Base-by-base conservation (phyloP, 2,329 filamentous ascomycete genomes). In the Fusarium guadeloupense region DNA sequence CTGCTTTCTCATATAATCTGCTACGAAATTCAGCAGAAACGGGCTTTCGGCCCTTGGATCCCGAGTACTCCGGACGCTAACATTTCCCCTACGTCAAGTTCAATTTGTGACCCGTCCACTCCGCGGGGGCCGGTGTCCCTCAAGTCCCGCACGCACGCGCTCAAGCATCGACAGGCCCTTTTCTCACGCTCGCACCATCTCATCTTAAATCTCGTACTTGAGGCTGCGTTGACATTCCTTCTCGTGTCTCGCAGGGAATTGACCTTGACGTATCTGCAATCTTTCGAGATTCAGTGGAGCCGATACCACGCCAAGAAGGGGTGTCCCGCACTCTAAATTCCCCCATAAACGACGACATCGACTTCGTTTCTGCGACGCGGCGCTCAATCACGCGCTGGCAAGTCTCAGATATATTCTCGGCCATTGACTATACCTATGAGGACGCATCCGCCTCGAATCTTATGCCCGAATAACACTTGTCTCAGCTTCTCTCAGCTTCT, bases 381-480 rank as follows among this genome's bases (percentile, higher is more conserved):
- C 50, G 62, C 38, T 56, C 49, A 33, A 39, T 64, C 46, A 56
- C 67, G 54, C 64, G 51, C 60, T 38, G 46, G 55, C 56, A 54
- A 37, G 19, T 52, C 41, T 54, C 52, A 43, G 30, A 37, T 46
- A 57, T 46, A 31, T 50, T 45, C 16, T 47, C 50, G 43, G 35
- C 30, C 39, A 26, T 51, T 65, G n/a, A n/a, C n/a, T n/a, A n/a
- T 39, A 67, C 56, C 43, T 67, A 70, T 70, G 68, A 69, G 62
- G 45, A 35, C 52, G 23, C 68, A 64, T 55, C 40, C 67, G 45
- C 50, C 50, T 46, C 59, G 54, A 38, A 43, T 52, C 21, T 9
- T 59, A 46, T 64, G 50, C 44, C 45, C 54, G 59, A 39, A 48
- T 59, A 62, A 47, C 28, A 42, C 45, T 39, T 43, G 44, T 49